These are phyloP conservation scores for Sphagnum tenellum DNA, from an alignment of 225 moss, liverwort and hornwort genomes.

Conservation along the genomic window DNA sequence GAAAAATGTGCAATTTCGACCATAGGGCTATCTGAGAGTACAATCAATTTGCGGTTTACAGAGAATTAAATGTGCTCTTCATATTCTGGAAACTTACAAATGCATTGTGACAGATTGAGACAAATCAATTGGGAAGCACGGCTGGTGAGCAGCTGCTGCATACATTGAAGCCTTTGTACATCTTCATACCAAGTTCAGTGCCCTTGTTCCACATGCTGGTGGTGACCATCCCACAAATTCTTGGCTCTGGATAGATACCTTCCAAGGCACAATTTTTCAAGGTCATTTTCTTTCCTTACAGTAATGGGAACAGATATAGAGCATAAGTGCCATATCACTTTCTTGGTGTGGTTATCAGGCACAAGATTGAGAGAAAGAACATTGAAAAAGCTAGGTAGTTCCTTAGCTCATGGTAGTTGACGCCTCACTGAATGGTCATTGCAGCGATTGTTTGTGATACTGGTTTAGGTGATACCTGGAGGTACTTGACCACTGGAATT, in stretches of 20 bases:
- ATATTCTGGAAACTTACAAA: no score
- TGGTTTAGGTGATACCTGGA: slow-evolving; percentile 47
- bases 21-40: no score
- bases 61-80: no score
- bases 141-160: slow-evolving; percentile 61
- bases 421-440: no score
- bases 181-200: slow-evolving; percentile 85
- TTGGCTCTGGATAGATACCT: slow-evolving; percentile 93
- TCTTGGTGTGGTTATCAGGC: no score
- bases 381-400: no score
- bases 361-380: no score
- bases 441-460: no score
- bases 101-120: slow-evolving; percentile 56
- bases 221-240: slow-evolving; percentile 58
- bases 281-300: slow-evolving; percentile 21
- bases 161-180: slow-evolving; percentile 67
- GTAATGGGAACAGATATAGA: no score
- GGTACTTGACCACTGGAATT: slow-evolving; percentile 43
- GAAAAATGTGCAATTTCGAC: no score
- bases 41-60: no score
- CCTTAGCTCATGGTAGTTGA: no score
- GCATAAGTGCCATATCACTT: background rate
- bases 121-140: slow-evolving; percentile 59
- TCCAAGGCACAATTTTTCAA: slow-evolving; percentile 72
- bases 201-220: slow-evolving; percentile 57